Evolutionary conservation across 169 alveolate genomes (phyloP).

Genomic region (Babesia caballi): DNA sequence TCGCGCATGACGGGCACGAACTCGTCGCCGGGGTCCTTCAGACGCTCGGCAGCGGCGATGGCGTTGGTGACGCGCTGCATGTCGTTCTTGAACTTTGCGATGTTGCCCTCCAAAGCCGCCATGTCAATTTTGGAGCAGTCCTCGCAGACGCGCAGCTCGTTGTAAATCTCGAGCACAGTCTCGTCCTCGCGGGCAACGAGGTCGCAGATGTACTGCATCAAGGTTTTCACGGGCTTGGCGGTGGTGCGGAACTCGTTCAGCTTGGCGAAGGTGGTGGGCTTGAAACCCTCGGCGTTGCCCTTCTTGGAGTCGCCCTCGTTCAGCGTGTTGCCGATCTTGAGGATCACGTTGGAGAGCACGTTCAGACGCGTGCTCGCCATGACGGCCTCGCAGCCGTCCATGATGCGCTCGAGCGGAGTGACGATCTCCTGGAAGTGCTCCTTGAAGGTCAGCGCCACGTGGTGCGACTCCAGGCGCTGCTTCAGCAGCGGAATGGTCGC

Average conservation of each 20-base stretch:
- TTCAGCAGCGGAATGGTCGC: conserved; percentile 83
- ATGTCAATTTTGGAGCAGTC: conserved; percentile 70
- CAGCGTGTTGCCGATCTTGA: conserved; percentile 82
- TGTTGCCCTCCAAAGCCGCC: conserved; percentile 59
- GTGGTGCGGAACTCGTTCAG: conserved; percentile 83
- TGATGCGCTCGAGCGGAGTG: conserved; percentile 75
- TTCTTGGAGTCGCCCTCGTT: conserved; percentile 85
- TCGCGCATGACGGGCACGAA: conserved; percentile 64
- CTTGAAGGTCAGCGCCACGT: conserved; percentile 79
- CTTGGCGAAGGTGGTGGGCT: conserved; percentile 82
- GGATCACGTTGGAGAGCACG: conserved; percentile 77
- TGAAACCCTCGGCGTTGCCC: conserved; percentile 88
- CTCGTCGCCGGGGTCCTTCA: conserved; percentile 66
- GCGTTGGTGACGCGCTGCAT: conserved; percentile 66
- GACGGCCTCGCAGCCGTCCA: conserved; percentile 80
- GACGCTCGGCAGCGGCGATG: conserved; percentile 62
- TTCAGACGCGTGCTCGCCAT: conserved; percentile 70
- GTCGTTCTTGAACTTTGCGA: conserved; percentile 70
- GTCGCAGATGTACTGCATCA: conserved; percentile 83
- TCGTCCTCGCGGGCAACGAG: conserved; percentile 64
- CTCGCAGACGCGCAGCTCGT: conserved; percentile 68
- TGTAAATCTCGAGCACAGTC: conserved; percentile 57
- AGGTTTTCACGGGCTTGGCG: conserved; percentile 84
- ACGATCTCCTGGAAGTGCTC: conserved; percentile 78
- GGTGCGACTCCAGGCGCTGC: conserved; percentile 83